Evolutionary conservation across 768 basidiomycete species (phyloP).

Genomic region (Hygrocybe punicea): DNA sequence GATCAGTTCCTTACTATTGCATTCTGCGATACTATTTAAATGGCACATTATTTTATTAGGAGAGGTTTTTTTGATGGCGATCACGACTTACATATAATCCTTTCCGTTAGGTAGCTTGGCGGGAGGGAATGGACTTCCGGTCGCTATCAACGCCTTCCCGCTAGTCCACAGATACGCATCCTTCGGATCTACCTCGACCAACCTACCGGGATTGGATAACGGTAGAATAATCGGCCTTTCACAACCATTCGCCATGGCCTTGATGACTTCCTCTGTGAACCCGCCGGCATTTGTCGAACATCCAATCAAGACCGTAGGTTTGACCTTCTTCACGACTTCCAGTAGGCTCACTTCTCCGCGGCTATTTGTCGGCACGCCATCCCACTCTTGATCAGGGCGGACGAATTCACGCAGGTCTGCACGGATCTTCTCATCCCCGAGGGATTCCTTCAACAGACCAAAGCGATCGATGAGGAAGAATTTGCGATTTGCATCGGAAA

Average conservation of each 20-base stretch:
- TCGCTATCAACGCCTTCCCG: slow-evolving; percentile 76
- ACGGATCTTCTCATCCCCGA: slow-evolving; percentile 42
- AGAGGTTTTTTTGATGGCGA: neutral
- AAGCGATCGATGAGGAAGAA: slow-evolving; percentile 75
- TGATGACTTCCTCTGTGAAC: slow-evolving; percentile 71
- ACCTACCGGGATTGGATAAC: slow-evolving; percentile 73
- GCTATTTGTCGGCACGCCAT: slow-evolving; percentile 32
- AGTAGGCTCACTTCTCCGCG: slow-evolving; percentile 50
- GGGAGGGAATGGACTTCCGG: slow-evolving; percentile 79
- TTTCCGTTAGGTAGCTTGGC: slow-evolving; percentile 64
- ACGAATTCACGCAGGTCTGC: slow-evolving; percentile 53
- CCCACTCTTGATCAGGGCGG: slow-evolving; percentile 57
- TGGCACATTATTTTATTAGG: neutral
- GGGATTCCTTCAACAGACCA: slow-evolving; percentile 56
- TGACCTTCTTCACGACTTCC: slow-evolving; percentile 66
- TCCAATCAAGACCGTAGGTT: slow-evolving; percentile 82
- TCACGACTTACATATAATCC: slow-evolving; percentile 54
- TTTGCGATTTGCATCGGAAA: slow-evolving; percentile 54
- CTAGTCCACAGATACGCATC: slow-evolving; percentile 76
- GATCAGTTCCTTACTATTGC: slow-evolving; percentile 49
- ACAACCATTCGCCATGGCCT: slow-evolving; percentile 61
- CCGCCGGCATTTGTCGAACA: slow-evolving; percentile 75
- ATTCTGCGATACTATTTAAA: slow-evolving; percentile 61
- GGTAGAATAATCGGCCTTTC: slow-evolving; percentile 83
- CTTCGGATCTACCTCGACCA: slow-evolving; percentile 72